Conservation (phyloP, 805 yeast genomes). For the Scheffersomyces lignosus region DNA sequence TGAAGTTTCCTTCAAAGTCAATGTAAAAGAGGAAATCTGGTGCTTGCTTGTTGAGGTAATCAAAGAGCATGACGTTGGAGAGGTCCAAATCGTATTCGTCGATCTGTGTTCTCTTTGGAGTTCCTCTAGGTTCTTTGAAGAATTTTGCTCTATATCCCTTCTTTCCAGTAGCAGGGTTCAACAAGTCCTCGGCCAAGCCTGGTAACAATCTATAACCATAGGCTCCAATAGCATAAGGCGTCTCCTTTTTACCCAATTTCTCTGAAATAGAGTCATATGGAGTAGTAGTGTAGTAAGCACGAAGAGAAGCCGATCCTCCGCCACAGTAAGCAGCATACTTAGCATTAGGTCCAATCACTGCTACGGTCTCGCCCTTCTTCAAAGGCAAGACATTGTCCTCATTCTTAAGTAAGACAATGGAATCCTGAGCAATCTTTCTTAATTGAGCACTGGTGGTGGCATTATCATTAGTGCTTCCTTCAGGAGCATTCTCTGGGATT, state of each 20-base stretch:
- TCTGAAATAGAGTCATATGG: constrained; percentile 9
- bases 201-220: constrained; percentile 12
- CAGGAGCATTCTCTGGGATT: constrained; percentile 21
- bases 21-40: constrained; percentile 3
- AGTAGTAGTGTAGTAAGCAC: constrained; percentile 26
- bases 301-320: constrained; percentile 33
- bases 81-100: constrained; percentile 17
- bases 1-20: not conserved
- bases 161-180: constrained; percentile 21
- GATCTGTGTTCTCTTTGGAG: not conserved
- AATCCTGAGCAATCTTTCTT: constrained; percentile 20
- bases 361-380: constrained; percentile 27
- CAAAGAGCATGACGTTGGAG: constrained; percentile 22
- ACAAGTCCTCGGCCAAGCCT: constrained; percentile 17
- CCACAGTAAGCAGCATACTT: constrained; percentile 28
- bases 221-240: constrained; percentile 9
- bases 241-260: not conserved
- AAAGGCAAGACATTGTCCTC: constrained; percentile 27
- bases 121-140: constrained; percentile 6
- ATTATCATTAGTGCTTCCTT: constrained; percentile 21
- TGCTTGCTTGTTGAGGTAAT: constrained; percentile 17
- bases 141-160: constrained; percentile 24
- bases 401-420: constrained; percentile 31
- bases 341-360: constrained; percentile 36
- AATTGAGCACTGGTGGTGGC: constrained; percentile 19